Evolutionary conservation across 768 basidiomycete species (phyloP), one percentile per base, ranked within the genome.

Genomic region (Collybia nuda): DNA sequence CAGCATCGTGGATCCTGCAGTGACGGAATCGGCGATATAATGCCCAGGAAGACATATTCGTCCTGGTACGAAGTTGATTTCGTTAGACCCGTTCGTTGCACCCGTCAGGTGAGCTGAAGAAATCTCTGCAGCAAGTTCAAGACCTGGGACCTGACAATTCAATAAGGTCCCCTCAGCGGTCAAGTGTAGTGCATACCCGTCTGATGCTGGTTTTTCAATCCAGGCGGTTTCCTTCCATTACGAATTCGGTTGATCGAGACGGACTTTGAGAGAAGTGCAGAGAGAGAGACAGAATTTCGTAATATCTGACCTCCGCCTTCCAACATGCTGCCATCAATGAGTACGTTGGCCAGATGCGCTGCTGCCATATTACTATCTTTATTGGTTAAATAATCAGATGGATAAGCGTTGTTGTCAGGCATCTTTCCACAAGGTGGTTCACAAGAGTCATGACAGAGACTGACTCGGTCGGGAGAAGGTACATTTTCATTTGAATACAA

Each of bases 281-380:
- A 80, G 29, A 90, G 68, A 1, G 86, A 72, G 28, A 87, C 73
- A 0, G 84, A 70, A 56, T 88, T 89, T 42, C 89, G 81, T 22
- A 91, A 67, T 35, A 90, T 78, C 58, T 90, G 88, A 0, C 89
- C 88, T 1, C 89, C 88, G 4, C 79, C 80, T 67, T 81, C 79
- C 8, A 81, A 72, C 4, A 75, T 60, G 53, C 78, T 76, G n/a
- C 77, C 77, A 52, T 79, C 75, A 47, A 78, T 74, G 41, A 68
- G 43, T 36, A 64, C 50, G 40, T 52, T 61, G 26, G 58, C 50
- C 58, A 67, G 64, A 19, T 55, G 24, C 48, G 50, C 44, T 21
- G 62, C 47, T 21, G 60, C 50, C 61, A 48, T 53, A n/a, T 2
- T 38, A 9, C 14, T 32, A 11, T 11, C 32, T 32, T 32, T 4